A percentile compares a stretch with the other conserved stretches of the same genome.
These are phyloP conservation scores for Chiua sp. DNA, from an alignment of 1,284 basidiomycete genomes.

Conservation along the genomic window DNA sequence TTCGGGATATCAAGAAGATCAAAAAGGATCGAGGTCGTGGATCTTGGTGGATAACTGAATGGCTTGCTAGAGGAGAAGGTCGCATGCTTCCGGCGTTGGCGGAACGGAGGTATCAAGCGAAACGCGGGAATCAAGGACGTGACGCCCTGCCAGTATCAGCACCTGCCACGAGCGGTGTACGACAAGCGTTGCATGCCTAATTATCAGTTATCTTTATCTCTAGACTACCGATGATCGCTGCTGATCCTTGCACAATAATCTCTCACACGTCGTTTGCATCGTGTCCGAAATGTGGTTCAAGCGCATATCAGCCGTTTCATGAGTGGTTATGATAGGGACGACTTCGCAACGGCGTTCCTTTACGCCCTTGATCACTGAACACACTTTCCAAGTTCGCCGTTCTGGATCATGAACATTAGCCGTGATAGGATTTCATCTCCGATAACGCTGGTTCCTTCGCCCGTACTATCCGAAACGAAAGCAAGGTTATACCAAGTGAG, in stretches of 20 bases:
- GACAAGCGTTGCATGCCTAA: constrained; percentile 14
- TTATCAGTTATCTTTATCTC: not conserved
- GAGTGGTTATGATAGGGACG: not conserved
- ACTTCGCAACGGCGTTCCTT: no score
- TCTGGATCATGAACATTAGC: not conserved
- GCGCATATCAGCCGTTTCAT: not conserved
- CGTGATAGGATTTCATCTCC: not conserved
- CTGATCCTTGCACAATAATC: not conserved
- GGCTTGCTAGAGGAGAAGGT: constrained; percentile 32
- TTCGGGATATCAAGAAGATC: constrained; percentile 44
- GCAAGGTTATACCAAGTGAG: no score
- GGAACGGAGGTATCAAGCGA: constrained; percentile 21
- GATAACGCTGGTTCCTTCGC: not conserved
- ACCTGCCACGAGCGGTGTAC: not conserved
- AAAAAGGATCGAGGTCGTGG: constrained; percentile 35
- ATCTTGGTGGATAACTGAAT: constrained; percentile 35
- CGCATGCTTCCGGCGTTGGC: constrained; percentile 22
- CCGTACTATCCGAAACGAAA: not conserved
- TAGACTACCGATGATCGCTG: constrained; percentile 3
- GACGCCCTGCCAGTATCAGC: not conserved
- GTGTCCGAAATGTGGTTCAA: not conserved
- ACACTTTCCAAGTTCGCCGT: no score
- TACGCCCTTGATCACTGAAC: no score
- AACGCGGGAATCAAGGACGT: constrained; percentile 5
- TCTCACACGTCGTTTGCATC: not conserved